Base-by-base conservation (phyloP, 768 basidiomycete species). In the Mycena kentingensis region DNA sequence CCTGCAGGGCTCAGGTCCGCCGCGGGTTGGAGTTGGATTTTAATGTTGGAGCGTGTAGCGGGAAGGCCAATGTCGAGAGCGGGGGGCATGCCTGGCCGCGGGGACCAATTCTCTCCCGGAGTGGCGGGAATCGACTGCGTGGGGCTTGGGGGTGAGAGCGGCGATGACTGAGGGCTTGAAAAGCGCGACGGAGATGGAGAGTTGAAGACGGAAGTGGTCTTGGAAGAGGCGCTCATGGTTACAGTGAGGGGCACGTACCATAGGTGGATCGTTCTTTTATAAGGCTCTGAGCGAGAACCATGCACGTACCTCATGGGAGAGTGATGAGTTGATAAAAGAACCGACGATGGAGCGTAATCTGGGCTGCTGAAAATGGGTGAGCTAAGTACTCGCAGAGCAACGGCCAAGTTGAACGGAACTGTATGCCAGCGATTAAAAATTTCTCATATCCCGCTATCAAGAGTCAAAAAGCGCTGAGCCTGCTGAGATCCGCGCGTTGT, bases 101-200 rank as follows among this genome's bases (percentile, higher is more conserved):
- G 58, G 12, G 58, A 60, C 58, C 54, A 60, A 42, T 49, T 35
- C 27, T 31, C 25, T 16, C 58, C 54, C 15, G 47, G 54, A 2
- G 53, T 55, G 5, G 51, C 58, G 12, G 58, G 49, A 7, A 60
- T 26, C 3, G 50, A 55, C 10, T 42, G 50, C 13, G 42, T 7
- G 19, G 15, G 39, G 34, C 58, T 54, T 2, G 35, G 18, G 2
- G 37, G 51, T 3, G 50, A 55, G 18, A 60, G 22, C 11, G 54
- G 58, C 16, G 58, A 55, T 28, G 58, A 55, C 6, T 50, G 49
- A 16, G 46, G 58, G 27, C 53, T 55, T 42, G 49, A 45, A 27
- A 52, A 55, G 13, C 25, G 39, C 0, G 52, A 59, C 29, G 32
- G 47, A 25, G 13, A 34, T 26, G 43, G 16, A 8, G 21, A 4